Percentiles rank a stretch among this genome's conserved stretches.
Evolutionary conservation across 495 filamentous ascomycete genomes (phyloP).

Genomic region (Rhypophila decipiens): DNA sequence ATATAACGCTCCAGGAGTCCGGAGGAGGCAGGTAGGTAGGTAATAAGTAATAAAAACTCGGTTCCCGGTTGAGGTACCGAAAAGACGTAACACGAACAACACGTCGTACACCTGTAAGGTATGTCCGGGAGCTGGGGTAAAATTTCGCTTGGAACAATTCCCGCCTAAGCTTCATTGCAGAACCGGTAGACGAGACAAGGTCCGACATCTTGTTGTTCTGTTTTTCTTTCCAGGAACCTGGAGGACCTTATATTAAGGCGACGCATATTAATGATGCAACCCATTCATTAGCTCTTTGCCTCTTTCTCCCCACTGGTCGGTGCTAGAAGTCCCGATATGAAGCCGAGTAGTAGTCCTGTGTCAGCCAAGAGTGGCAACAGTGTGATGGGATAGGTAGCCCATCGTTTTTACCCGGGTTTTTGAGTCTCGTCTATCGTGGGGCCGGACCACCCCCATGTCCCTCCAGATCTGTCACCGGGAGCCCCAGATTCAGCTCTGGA

Average conservation of each 20-base stretch:
- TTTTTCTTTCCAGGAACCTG: constrained; percentile 24
- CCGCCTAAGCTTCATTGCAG: constrained; percentile 7
- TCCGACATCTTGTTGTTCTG: too few relatives aligned
- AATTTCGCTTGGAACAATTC: constrained; percentile 20
- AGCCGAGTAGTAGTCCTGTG: constrained; percentile 16
- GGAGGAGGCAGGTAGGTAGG: constrained; percentile 6
- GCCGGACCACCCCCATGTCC: constrained; percentile 4
- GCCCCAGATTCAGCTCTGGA: neutral
- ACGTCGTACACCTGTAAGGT: neutral
- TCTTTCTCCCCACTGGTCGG: constrained; percentile 5
- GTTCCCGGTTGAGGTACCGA: constrained; percentile 20
- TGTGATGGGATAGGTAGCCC: constrained; percentile 12
- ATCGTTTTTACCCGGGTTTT: constrained; percentile 27
- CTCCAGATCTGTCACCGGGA: constrained; percentile 15
- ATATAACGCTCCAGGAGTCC: constrained; percentile 9
- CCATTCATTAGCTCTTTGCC: neutral
- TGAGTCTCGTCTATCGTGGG: constrained; percentile 22
- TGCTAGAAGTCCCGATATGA: constrained; percentile 17
- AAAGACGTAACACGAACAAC: constrained; percentile 7
- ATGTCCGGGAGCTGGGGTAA: neutral
- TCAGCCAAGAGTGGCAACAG: constrained; percentile 21
- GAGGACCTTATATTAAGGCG: constrained; percentile 20
- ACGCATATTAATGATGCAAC: constrained; percentile 17
- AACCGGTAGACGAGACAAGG: constrained; percentile 3
- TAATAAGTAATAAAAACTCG: constrained; percentile 13